Evolutionary conservation across 345 rosid species (phyloP).

Genomic region (Acer campestre): DNA sequence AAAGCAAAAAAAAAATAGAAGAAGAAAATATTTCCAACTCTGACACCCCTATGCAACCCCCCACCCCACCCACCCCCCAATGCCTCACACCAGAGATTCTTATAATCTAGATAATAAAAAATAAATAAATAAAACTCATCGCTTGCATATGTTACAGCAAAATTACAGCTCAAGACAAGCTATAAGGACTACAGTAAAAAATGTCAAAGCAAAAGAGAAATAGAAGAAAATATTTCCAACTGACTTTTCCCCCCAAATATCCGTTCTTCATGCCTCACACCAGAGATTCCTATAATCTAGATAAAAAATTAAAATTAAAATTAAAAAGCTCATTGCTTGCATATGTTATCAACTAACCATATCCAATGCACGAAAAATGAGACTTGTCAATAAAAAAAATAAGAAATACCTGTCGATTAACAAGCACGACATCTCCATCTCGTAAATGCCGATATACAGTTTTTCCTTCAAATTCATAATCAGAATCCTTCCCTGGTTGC

Average conservation of each 20-base stretch:
- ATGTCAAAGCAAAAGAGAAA: neutral
- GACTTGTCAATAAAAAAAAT: neutral
- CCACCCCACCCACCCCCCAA: too few relatives aligned
- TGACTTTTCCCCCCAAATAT: neutral
- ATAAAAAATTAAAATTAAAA: neutral
- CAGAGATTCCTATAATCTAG: neutral
- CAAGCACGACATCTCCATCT: slow-evolving; percentile 96
- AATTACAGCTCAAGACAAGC: neutral
- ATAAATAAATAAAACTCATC: too few relatives aligned
- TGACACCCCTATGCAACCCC: neutral
- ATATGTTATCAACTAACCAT: neutral
- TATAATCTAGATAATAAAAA: too few relatives aligned
- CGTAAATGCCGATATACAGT: slow-evolving; percentile 80
- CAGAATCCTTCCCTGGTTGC: slow-evolving; percentile 61
- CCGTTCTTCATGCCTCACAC: neutral
- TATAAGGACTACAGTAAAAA: neutral
- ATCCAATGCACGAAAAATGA: neutral
- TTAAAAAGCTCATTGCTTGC: neutral
- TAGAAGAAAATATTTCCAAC: neutral
- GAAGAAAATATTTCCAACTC: neutral
- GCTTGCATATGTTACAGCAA: neutral
- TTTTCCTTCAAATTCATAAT: slow-evolving; percentile 76
- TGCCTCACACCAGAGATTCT: too few relatives aligned
- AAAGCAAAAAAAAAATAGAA: neutral
- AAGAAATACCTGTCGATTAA: slow-evolving; percentile 81